Percentiles rank a stretch among this genome's conserved stretches.
Evolutionary conservation across 2,329 filamentous ascomycete genomes (phyloP).

Genomic region (Mycocentrospora acerina): DNA sequence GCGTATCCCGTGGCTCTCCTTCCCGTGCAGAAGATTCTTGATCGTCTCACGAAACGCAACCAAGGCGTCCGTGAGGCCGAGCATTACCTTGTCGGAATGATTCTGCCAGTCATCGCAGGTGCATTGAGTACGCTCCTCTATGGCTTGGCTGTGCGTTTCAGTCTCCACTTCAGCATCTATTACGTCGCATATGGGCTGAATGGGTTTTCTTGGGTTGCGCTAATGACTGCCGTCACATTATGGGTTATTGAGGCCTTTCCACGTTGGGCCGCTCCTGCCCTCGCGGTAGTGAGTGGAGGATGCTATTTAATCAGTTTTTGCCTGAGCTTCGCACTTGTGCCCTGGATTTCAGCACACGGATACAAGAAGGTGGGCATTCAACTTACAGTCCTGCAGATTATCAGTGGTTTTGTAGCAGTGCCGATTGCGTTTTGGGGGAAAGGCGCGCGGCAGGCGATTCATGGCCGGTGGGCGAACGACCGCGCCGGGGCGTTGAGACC

Average conservation of each 20-base stretch:
- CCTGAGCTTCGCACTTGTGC: slow-evolving; percentile 24
- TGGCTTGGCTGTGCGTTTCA: slow-evolving; percentile 21
- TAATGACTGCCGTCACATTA: slow-evolving; percentile 28
- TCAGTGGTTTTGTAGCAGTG: slow-evolving; percentile 23
- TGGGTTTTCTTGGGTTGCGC: slow-evolving; percentile 25
- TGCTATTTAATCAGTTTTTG: slow-evolving; percentile 24
- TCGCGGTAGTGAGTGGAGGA: slow-evolving; percentile 26
- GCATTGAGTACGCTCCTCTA: slow-evolving; percentile 25
- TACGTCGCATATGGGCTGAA: slow-evolving; percentile 33
- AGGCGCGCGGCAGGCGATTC: slow-evolving; percentile 27
- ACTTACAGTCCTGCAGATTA: slow-evolving; percentile 39
- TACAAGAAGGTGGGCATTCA: slow-evolving; percentile 36
- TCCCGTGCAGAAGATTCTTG: slow-evolving; percentile 14
- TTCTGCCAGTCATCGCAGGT: slow-evolving; percentile 27
- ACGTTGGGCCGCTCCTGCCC: slow-evolving; percentile 33
- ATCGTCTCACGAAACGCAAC: slow-evolving; percentile 24
- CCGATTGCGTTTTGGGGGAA: slow-evolving; percentile 38
- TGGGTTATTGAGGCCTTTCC: slow-evolving; percentile 39
- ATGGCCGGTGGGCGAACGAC: slow-evolving; percentile 28
- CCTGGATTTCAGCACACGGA: slow-evolving; percentile 29
- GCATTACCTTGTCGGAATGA: slow-evolving; percentile 32
- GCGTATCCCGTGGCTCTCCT: slow-evolving; percentile 14
- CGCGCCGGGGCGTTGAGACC: slow-evolving; percentile 31
- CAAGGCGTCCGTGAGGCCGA: slow-evolving; percentile 33
- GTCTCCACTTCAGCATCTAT: slow-evolving; percentile 15